A percentile compares a stretch with the other conserved stretches of the same genome.
phyloP scores from a whole-genome alignment of 495 filamentous ascomycete species.

The Pseudevernia furfuracea region DNA sequence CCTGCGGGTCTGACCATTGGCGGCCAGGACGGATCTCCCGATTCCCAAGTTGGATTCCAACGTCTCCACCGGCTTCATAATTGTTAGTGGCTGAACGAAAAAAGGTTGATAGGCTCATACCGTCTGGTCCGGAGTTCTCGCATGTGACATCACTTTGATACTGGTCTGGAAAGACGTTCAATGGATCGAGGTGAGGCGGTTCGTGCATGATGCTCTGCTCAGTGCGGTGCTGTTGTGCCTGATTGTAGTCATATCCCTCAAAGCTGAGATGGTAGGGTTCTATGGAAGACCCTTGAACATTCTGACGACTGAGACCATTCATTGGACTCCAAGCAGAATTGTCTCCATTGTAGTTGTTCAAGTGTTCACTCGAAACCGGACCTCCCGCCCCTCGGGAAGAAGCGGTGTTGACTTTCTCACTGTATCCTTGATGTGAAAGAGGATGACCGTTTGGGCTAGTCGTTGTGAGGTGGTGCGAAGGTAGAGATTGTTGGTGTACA shows the following conservation, averaged over 20 bases:
- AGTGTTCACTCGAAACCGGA: background rate
- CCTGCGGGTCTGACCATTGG: background rate
- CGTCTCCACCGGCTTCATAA: background rate
- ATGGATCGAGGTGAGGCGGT: background rate
- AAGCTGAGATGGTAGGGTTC: background rate
- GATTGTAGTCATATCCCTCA: background rate
- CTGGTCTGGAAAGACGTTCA: too few relatives aligned
- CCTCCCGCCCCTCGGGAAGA: background rate
- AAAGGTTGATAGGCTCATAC: background rate
- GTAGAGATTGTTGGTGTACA: background rate
- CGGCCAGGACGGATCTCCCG: accelerated
- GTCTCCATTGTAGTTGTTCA: background rate
- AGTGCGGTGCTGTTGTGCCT: background rate
- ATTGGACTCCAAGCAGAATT: background rate
- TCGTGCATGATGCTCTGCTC: background rate
- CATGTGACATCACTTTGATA: background rate
- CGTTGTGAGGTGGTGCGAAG: background rate
- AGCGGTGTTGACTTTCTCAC: background rate
- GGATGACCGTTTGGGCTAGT: background rate
- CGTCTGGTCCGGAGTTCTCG: background rate
- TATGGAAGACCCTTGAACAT: background rate
- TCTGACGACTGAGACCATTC: background rate
- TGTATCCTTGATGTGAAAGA: background rate
- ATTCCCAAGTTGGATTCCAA: background rate
- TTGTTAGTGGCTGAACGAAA: background rate